Evolutionary conservation across 257 asterid genomes (phyloP).

Genomic region (Solanum phureja): DNA sequence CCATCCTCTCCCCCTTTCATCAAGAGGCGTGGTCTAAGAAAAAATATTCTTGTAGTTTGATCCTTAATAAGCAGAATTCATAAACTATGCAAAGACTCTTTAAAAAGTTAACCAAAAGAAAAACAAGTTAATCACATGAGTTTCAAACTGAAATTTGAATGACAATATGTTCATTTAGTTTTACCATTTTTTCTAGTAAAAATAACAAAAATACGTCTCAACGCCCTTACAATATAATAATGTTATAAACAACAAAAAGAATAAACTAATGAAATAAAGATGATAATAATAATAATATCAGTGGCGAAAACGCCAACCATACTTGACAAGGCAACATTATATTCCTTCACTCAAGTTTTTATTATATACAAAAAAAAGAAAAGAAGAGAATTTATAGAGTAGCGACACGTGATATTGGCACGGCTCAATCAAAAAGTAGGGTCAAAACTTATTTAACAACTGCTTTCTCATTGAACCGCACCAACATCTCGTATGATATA

Average conservation of each 20-base stretch:
- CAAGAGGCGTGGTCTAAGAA: neutral
- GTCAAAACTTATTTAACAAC: neutral
- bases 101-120: neutral
- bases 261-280: neutral
- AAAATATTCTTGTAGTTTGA: neutral
- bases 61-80: no score
- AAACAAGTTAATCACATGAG: neutral
- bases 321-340: neutral
- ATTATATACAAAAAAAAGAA: neutral
- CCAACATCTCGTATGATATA: constrained; percentile 19
- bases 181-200: neutral
- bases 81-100: neutral
- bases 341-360: neutral
- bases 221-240: neutral
- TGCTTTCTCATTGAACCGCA: constrained; percentile 27
- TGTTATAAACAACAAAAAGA: neutral
- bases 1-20: neutral
- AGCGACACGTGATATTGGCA: constrained; percentile 27
- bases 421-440: constrained; percentile 30
- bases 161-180: neutral
- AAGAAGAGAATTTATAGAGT: neutral
- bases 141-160: neutral
- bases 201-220: neutral
- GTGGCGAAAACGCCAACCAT: neutral
- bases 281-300: neutral